Base-by-base conservation (phyloP, 2,329 filamentous ascomycete species). In the Colletotrichum lini region DNA sequence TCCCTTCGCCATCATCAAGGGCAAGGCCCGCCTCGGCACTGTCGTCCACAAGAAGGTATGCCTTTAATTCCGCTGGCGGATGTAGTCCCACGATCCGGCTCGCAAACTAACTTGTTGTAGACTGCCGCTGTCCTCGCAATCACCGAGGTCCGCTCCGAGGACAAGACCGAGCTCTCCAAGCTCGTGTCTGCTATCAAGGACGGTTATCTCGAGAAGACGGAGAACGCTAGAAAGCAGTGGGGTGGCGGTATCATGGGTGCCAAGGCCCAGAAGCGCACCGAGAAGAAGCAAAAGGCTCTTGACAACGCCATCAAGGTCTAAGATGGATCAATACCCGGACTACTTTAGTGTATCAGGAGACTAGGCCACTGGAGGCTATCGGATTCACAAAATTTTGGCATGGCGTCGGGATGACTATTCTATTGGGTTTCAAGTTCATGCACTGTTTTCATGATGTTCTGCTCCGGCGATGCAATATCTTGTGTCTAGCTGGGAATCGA, bases 261-360 rank as follows among this genome's bases (percentile, higher is more conserved):
- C 84, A 99, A 99, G 94, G 95, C 96, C 82, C 91, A 90, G 86
- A 90, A 89, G 86, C 87, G 87, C 81, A 89, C 86, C 75, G 85
- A 87, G 85, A 98, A 98, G 93, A 94, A 94, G 90, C 90, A 93
- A 87, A 98, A 98, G 93, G 95, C 95, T 82, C 82, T 96, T 75
- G 96, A 98, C 87, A 87, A 86, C 82, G 95, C 96, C 84, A 95
- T 98, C 91, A 98, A 98, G 93, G 97, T 99, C 88, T 99, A 97
- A 84, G 76, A 76, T 77, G 77, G 57, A 77, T 76, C 78, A 78
- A 82, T 82, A 82, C 80, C 80, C 80, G 75, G 79, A 58, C 58
- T 72, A 47, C 65, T 69, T 69, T 72, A 68, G 65, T 72, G 45
- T 42, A 69, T 59, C 50, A 72, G 52, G 65, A 70, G 57, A 72